Percentiles rank a stretch among this genome's conserved stretches.
phyloP scores from a whole-genome alignment of 306 rosid genomes.

The Vigna angularis region DNA sequence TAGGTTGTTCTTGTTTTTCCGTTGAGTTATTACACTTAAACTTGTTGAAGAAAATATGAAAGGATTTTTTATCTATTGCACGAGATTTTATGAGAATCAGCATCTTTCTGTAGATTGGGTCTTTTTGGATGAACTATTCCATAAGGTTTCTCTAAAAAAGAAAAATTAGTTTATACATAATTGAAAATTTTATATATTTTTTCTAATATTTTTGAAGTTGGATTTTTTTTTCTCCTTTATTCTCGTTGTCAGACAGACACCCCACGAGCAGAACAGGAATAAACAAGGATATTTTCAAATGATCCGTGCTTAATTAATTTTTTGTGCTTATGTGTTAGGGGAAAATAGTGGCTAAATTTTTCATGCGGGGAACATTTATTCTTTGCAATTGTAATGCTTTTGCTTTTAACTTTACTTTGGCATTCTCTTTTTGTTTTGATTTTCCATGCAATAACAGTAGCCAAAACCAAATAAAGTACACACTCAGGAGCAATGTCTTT shows the following conservation, averaged over 20 bases:
- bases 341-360: neutral
- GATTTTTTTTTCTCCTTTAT: no score
- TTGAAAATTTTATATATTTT: no score
- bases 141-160: no score
- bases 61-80: neutral
- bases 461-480: neutral
- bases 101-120: neutral
- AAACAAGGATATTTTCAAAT: slow-evolving; percentile 24
- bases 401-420: slow-evolving; percentile 23
- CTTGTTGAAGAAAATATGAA: neutral
- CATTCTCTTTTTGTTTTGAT: neutral
- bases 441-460: slow-evolving; percentile 23
- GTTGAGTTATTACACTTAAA: neutral
- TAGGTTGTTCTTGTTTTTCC: neutral
- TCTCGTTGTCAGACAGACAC: neutral
- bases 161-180: no score
- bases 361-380: slow-evolving; percentile 32
- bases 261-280: neutral
- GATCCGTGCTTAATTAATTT: slow-evolving; percentile 4
- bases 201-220: no score
- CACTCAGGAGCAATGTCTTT: neutral
- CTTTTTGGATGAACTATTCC: no score
- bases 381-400: slow-evolving; percentile 29
- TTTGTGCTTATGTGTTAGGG: slow-evolving; percentile 4
- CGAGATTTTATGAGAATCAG: neutral